These are phyloP conservation scores for Fraxinus greggii DNA, from an alignment of 305 asterid genomes.

Conservation along the genomic window DNA sequence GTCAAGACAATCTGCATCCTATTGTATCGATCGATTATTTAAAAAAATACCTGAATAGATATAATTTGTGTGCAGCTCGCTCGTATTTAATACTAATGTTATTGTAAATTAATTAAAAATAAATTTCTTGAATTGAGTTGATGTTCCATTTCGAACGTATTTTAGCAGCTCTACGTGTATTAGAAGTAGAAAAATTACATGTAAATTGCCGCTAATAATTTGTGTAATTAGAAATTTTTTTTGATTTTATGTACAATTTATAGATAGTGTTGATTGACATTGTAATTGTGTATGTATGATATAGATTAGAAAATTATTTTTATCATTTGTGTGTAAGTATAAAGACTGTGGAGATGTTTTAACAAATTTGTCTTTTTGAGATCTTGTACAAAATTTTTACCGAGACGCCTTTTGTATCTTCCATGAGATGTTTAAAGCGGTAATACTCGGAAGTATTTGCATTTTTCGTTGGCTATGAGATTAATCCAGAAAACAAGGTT, in stretches of 20 bases:
- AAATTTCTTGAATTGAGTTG: neutral
- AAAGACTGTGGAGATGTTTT: too few relatives aligned
- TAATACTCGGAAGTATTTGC: too few relatives aligned
- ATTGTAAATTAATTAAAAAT: neutral
- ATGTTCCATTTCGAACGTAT: neutral
- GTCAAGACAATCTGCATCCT: neutral
- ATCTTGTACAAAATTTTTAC: too few relatives aligned
- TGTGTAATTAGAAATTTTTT: neutral
- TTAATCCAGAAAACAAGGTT: neutral
- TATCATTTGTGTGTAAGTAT: too few relatives aligned
- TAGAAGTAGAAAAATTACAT: neutral
- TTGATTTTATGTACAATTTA: neutral
- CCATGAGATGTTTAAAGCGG: too few relatives aligned
- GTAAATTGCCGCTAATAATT: neutral
- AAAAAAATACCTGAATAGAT: neutral
- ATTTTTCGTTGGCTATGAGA: neutral
- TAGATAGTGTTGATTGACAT: neutral
- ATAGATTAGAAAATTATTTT: too few relatives aligned
- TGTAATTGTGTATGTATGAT: neutral
- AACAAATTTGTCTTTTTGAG: too few relatives aligned
- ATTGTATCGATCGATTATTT: neutral
- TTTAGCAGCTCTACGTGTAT: neutral
- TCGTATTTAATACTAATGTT: neutral
- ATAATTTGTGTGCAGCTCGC: neutral
- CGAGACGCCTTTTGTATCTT: too few relatives aligned